Percentiles rank a stretch among this genome's conserved stretches.
Conservation (phyloP, 192 early-diverging fungal species). For the Backusella macrospora region DNA sequence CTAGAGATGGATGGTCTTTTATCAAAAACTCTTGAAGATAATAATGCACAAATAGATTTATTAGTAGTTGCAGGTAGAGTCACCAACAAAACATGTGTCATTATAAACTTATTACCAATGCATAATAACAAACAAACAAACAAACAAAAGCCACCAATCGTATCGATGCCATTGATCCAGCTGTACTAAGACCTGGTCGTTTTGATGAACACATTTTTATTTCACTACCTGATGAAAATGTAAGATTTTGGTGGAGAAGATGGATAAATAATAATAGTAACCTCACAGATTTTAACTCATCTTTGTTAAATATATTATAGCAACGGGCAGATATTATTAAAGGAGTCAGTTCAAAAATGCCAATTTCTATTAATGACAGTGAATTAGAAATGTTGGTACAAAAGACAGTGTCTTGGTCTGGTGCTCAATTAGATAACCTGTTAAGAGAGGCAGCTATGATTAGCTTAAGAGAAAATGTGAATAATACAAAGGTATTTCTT, state of each 20-base stretch:
- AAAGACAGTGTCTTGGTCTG: constrained; percentile 63
- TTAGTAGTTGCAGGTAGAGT: constrained; percentile 69
- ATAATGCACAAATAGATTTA: constrained; percentile 54
- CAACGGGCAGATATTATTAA: constrained; percentile 60
- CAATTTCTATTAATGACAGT: constrained; percentile 47
- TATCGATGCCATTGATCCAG: constrained; percentile 73
- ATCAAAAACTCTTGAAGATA: constrained; percentile 30
- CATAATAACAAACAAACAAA: background rate
- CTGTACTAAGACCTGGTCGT: constrained; percentile 83
- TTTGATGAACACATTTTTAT: constrained; percentile 79
- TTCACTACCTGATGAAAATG: constrained; percentile 59
- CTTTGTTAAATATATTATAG: constrained; percentile 31
- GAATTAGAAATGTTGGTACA: constrained; percentile 50
- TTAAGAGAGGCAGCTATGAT: constrained; percentile 82
- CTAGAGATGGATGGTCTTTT: constrained; percentile 80
- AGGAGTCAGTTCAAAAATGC: constrained; percentile 59
- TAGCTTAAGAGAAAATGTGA: constrained; percentile 62
- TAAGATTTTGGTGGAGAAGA: constrained; percentile 4
- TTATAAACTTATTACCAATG: background rate
- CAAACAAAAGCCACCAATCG: constrained; percentile 75
- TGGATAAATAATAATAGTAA: background rate
- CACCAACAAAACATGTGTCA: background rate
- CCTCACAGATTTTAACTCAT: background rate
- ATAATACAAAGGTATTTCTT: constrained; percentile 49
- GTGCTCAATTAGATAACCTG: constrained; percentile 81